Conservation (phyloP, 768 basidiomycete species). For the Mycena chlorophos region DNA sequence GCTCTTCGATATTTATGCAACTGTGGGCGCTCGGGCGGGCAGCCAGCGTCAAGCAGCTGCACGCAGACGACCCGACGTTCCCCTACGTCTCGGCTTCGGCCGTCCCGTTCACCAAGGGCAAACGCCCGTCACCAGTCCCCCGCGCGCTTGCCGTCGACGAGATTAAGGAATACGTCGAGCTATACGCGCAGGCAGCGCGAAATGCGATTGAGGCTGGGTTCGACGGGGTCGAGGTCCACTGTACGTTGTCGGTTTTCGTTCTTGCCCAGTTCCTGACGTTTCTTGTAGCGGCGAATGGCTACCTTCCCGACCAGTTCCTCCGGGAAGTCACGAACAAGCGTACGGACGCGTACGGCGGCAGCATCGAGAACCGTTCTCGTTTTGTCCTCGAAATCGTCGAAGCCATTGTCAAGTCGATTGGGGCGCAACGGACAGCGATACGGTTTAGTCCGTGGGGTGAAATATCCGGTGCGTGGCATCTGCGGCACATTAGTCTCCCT, state of each 20-base stretch:
- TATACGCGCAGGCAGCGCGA: conserved; percentile 54
- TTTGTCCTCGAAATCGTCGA: conserved; percentile 58
- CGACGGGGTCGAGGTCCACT: conserved; percentile 59
- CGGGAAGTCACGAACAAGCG: conserved; percentile 57
- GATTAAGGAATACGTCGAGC: conserved; percentile 49
- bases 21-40: conserved; percentile 58
- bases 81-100: conserved; percentile 36
- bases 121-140: conserved; percentile 31
- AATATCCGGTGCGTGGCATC: conserved; percentile 36
- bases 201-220: conserved; percentile 61
- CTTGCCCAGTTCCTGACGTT: not conserved
- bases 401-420: conserved; percentile 52
- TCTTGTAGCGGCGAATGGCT: conserved; percentile 35
- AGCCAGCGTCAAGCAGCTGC: conserved; percentile 35
- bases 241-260: conserved; percentile 21
- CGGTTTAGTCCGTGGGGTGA: conserved; percentile 58
- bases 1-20: conserved; percentile 53
- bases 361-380: conserved; percentile 55
- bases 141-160: conserved; percentile 47
- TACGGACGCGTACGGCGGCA: conserved; percentile 69
- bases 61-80: conserved; percentile 35
- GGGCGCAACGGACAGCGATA: conserved; percentile 53
- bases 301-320: conserved; percentile 61
- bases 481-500: conserved; percentile 19
- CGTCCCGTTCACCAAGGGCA: conserved; percentile 22